Evolutionary conservation across 2,329 filamentous ascomycete species (phyloP), one percentile per base, ranked within the genome.

Genomic region (Didymella lethalis): DNA sequence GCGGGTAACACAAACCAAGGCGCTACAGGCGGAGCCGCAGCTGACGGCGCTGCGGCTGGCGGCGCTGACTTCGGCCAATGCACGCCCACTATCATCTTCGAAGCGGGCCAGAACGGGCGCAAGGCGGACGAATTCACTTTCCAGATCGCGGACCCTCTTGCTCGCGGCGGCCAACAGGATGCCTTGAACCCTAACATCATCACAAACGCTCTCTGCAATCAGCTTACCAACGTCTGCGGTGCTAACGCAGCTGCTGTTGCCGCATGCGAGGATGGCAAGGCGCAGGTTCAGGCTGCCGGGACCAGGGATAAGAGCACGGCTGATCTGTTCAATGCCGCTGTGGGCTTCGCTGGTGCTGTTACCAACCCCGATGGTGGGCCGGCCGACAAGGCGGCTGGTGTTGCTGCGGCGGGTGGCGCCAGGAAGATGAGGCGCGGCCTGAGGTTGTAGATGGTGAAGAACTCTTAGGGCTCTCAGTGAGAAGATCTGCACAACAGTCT

Each of bases 101-200:
- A 84, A 67, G 79, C 81, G 45, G 85, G 85, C 14, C 82, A 84
- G 0, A 66, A 77, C 48, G 81, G 81, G 18, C 84, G 85, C 54
- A 72, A 79, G 8, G 81, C 81, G 20, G 81, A 79, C 55, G 88
- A 89, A 75, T 86, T 84, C 76, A 89, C 88, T 49, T 91, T 90
- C 84, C 86, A 88, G 75, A 84, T 89, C 50, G 83, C 83, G 47
- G 88, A 90, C 72, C 78, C 85, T 8, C 77, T 85, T 18, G 83
- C 89, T 57, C 82, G 82, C 64, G 79, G 86, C 70, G 85, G 84
- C 50, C 88, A 90, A 76, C 77, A 86, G 68, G 88, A 90, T 72
- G 87, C 88, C 8, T 80, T 90, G 45, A 90, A 90, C 84, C 88
- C 88, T 56, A 85, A 86, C 79, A 90, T 90, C 81, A 90, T 90